Evolutionary conservation across 2,329 filamentous ascomycete species (phyloP).

Genomic region (Malbranchea zuffiana): DNA sequence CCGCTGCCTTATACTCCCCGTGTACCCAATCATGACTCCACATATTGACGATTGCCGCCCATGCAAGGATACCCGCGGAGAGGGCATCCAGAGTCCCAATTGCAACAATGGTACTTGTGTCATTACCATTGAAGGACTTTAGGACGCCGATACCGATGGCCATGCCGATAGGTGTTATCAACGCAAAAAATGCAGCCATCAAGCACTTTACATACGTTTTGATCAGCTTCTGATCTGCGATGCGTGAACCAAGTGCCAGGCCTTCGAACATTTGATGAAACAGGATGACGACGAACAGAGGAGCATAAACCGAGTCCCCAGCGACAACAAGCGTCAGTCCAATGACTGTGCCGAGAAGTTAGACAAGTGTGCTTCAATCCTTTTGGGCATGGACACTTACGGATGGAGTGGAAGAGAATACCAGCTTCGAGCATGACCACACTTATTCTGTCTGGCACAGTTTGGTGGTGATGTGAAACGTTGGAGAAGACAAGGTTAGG

Average conservation of each 20-base stretch:
- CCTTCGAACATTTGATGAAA: conserved; percentile 75
- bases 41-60: conserved; percentile 73
- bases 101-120: conserved; percentile 55
- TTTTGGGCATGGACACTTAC: conserved; percentile 40
- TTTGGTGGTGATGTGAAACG: conserved; percentile 27
- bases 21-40: conserved; percentile 64
- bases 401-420: conserved; percentile 62
- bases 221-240: conserved; percentile 34
- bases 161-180: conserved; percentile 70
- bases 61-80: conserved; percentile 65
- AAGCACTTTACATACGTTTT: conserved; percentile 38
- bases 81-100: conserved; percentile 64
- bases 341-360: conserved; percentile 43
- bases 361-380: background rate
- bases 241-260: conserved; percentile 45
- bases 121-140: conserved; percentile 60
- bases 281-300: conserved; percentile 52
- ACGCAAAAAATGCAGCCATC: conserved; percentile 53
- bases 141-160: conserved; percentile 66
- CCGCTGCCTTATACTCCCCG: conserved; percentile 46
- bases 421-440: conserved; percentile 62
- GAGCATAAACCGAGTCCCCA: conserved; percentile 39
- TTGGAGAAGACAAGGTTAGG: conserved; percentile 11
- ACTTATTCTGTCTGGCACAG: conserved; percentile 38
- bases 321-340: conserved; percentile 52